Conservation (phyloP, 306 rosid genomes). For the Adenanthera pavonina region DNA sequence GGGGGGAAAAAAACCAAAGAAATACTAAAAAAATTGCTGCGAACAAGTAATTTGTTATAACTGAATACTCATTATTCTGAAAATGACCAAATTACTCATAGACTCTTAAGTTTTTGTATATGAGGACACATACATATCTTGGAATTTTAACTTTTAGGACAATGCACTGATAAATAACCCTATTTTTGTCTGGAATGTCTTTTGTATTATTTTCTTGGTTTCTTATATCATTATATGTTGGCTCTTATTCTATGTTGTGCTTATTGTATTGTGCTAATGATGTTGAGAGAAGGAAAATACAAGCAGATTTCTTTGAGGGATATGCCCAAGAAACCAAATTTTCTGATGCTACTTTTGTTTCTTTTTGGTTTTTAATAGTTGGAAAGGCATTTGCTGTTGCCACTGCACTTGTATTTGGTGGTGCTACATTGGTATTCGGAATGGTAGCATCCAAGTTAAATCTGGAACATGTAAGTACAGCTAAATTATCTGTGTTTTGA, state of each 20-base stretch:
- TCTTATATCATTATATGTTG: background rate
- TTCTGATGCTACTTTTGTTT: conserved; percentile 30
- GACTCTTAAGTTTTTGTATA: background rate
- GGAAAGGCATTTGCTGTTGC: conserved; percentile 84
- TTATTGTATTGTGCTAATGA: background rate
- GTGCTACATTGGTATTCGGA: conserved; percentile 71
- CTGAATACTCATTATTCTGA: background rate
- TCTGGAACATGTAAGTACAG: conserved; percentile 60
- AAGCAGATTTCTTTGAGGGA: background rate
- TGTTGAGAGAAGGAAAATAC: conserved; percentile 8
- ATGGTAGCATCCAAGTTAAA: conserved; percentile 70
- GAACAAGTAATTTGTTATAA: background rate
- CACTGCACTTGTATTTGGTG: conserved; percentile 79
- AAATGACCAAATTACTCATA: background rate
- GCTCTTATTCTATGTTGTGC: conserved; percentile 3
- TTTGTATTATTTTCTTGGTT: conserved; percentile 7
- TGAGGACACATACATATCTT: background rate
- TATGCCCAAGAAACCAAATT: conserved; percentile 7
- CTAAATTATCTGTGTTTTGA: conserved; percentile 10
- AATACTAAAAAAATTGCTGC: background rate
- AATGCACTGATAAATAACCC: background rate
- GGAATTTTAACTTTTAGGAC: background rate
- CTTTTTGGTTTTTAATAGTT: conserved; percentile 53
- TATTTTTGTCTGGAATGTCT: conserved; percentile 9
- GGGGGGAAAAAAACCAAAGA: background rate